Base-by-base conservation (phyloP, 345 rosid species). In the Citrus inodora region DNA sequence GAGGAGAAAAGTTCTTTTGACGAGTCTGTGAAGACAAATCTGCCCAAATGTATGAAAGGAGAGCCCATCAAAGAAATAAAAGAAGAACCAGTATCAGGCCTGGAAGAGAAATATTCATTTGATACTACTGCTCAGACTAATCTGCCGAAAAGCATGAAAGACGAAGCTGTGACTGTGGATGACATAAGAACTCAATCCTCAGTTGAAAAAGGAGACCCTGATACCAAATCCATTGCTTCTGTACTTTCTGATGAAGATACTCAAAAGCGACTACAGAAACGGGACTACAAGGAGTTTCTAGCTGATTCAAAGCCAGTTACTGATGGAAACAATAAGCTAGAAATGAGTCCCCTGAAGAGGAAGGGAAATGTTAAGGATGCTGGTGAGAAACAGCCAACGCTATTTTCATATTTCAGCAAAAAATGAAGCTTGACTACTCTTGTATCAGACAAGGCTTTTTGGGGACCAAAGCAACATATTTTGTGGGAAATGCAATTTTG, bases 391-490 rank as follows among this genome's bases (percentile, higher is more conserved):
- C 93, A 91, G 70, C 88, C 93, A 35, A 91, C 92, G 0, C 85
- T 94, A 14, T 84, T 88, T 77, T 90, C 91, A 30, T 91, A 87
- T 89, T 94, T 87, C 1, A 75, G 85, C 75, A 89, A 81, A 69
- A 86, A 81, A 51, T 92, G 87, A 66, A 35, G 27, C 9, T 30
- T 11, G 0, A 5, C 27, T 0, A 37, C 46, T 66, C 22, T 21
- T 8, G 22, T 19, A 32, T 64, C 21, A 14, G 66, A 62, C 24
- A 19, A 32, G 2, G 68, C 2, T 25, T 72, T 55, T 55, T 33
- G 7, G 27, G 46, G 28, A 32, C 30, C 11, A 51, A 51, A 51
- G 25, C 51, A 32, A 11, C 17, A 19, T 32, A 33, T 65, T 33
- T 22, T 32, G 40, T 17, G 24, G 24, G 24, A 32, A 33, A 32